Evolutionary conservation across 176 grass and related monocot species (phyloP).

Genomic region (Cenchrus purpureus): DNA sequence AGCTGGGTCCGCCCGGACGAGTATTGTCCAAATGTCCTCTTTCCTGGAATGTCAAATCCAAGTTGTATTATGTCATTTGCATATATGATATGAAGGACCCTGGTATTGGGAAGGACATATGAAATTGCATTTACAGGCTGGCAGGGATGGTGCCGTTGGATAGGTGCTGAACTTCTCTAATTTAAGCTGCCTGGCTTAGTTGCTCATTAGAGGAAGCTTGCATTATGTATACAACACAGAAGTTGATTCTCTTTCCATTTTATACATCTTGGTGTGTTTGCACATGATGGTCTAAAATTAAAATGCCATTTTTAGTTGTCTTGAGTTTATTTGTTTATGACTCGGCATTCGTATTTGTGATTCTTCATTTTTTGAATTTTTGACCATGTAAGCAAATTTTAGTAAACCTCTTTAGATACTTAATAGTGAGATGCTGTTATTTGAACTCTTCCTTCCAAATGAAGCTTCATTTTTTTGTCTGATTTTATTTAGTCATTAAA

Average conservation of each 20-base stretch:
- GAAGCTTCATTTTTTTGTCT: neutral
- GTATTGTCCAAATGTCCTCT: neutral
- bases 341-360: neutral
- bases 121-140: neutral
- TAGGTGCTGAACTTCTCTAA: too few species aligned
- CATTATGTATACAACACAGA: conserved; percentile 2
- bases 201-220: neutral
- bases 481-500: conserved; percentile 9
- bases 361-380: neutral
- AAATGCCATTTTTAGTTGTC: neutral
- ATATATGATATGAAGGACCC: neutral
- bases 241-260: neutral
- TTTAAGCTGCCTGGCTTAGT: neutral
- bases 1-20: neutral
- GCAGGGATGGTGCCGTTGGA: too few species aligned
- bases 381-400: neutral
- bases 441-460: neutral
- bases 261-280: neutral
- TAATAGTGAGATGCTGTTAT: conserved; percentile 1
- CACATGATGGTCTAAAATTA: neutral
- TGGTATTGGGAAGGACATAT: neutral
- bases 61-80: neutral
- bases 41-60: neutral
- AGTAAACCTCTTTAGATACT: neutral
- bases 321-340: neutral